Percentiles rank a stretch among this genome's conserved stretches.
These are phyloP conservation scores for Aureobasidium namibiae DNA, from an alignment of 2,329 filamentous ascomycete species.

Conservation along the genomic window DNA sequence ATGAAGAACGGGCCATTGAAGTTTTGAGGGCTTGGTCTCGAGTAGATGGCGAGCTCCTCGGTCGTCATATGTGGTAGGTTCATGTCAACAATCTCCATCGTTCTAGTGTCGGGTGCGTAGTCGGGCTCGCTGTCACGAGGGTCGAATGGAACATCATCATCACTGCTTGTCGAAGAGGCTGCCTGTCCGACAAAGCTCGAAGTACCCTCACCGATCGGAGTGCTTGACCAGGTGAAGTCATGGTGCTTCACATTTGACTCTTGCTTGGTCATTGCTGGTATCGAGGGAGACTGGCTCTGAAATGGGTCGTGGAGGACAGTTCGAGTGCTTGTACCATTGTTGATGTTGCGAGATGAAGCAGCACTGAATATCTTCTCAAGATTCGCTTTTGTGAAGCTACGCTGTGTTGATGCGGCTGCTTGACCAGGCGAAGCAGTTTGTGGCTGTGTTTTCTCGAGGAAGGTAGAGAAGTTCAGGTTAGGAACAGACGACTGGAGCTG, in stretches of 20 bases:
- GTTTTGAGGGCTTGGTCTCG: constrained; percentile 25
- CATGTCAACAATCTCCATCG: background rate
- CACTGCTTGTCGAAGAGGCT: background rate
- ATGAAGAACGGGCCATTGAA: constrained; percentile 31
- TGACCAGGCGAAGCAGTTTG: background rate
- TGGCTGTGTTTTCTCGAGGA: background rate
- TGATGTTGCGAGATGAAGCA: background rate
- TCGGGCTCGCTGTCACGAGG: constrained; percentile 13
- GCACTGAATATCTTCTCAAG: constrained; percentile 18
- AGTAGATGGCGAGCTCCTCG: constrained; percentile 6
- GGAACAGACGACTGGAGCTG: background rate
- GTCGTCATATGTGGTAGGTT: background rate
- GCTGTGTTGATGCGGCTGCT: background rate
- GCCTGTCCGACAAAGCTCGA: background rate
- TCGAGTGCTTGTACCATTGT: constrained; percentile 1
- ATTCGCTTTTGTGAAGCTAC: constrained; percentile 21
- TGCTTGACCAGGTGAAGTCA: background rate
- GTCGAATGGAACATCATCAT: background rate
- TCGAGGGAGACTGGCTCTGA: constrained; percentile 10
- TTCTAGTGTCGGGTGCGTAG: background rate
- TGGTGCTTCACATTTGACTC: background rate
- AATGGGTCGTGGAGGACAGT: constrained; percentile 27
- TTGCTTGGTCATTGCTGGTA: background rate
- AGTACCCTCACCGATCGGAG: background rate
- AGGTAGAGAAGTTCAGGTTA: background rate